Evolutionary conservation across 805 yeast genomes (phyloP).

Genomic region (Yamadazyma endophytica): DNA sequence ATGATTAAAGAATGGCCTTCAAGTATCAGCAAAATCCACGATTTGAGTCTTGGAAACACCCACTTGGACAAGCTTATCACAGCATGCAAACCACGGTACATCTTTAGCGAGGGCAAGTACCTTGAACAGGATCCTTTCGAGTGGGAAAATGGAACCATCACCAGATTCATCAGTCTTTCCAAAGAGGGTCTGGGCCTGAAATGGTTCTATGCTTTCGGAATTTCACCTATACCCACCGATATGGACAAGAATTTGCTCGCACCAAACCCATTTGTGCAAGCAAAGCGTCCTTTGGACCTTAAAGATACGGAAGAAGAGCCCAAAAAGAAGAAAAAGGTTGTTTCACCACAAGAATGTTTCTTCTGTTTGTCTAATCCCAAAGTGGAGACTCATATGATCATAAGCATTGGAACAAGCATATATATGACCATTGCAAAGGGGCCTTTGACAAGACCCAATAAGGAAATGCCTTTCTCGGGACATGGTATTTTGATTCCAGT

Average conservation of each 20-base stretch:
- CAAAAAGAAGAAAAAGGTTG: constrained; percentile 33
- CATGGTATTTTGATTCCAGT: constrained; percentile 81
- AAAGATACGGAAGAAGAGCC: constrained; percentile 12
- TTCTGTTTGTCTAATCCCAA: constrained; percentile 81
- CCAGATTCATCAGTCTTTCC: constrained; percentile 66
- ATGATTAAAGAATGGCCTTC: constrained; percentile 53
- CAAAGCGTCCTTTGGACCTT: constrained; percentile 11
- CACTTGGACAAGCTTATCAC: constrained; percentile 44
- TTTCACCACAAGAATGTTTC: constrained; percentile 65
- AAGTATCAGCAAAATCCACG: constrained; percentile 41
- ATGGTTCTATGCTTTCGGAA: constrained; percentile 74
- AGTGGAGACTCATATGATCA: constrained; percentile 73
- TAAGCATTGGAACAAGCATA: constrained; percentile 62
- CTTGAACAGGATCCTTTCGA: constrained; percentile 55
- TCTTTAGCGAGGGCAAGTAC: constrained; percentile 56
- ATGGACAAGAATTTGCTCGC: constrained; percentile 7
- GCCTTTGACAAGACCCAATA: constrained; percentile 58
- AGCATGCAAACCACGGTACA: constrained; percentile 56
- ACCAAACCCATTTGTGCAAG: constrained; percentile 23
- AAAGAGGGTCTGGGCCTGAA: constrained; percentile 49
- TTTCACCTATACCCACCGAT: constrained; percentile 9
- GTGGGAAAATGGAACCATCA: constrained; percentile 47
- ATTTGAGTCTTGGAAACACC: constrained; percentile 38
- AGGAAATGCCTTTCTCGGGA: constrained; percentile 58
- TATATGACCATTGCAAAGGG: constrained; percentile 85